Percentiles rank a stretch among this genome's conserved stretches.
phyloP scores from a whole-genome alignment of 345 rosid species.

The Hypericum perforatum region DNA sequence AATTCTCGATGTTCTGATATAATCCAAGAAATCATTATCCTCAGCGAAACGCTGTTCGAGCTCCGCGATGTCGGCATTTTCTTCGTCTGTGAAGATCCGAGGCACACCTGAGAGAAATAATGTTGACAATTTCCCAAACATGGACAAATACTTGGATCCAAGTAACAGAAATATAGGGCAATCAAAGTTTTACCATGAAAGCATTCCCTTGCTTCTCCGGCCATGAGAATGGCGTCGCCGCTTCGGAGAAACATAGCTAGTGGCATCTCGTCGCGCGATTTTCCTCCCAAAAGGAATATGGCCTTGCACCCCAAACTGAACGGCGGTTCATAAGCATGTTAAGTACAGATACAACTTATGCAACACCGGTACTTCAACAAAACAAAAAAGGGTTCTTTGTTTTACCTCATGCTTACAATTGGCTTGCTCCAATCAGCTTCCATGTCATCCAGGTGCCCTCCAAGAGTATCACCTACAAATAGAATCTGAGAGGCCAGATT shows the following conservation, averaged over 20 bases:
- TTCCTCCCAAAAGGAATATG: slow-evolving; percentile 87
- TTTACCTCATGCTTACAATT: slow-evolving; percentile 88
- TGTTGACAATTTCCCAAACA: too few relatives aligned
- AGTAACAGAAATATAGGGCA: too few relatives aligned
- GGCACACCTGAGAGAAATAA: slow-evolving; percentile 54
- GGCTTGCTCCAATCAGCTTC: slow-evolving; percentile 96
- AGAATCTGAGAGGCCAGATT: not conserved
- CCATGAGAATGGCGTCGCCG: slow-evolving; percentile 90
- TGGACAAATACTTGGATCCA: not conserved
- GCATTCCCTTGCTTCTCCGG: slow-evolving; percentile 92
- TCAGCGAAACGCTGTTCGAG: slow-evolving; percentile 43
- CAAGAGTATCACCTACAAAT: slow-evolving; percentile 73
- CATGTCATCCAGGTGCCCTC: slow-evolving; percentile 97
- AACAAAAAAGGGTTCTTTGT: not conserved
- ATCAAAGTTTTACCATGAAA: slow-evolving; percentile 54
- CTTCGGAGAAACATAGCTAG: slow-evolving; percentile 86
- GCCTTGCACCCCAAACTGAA: slow-evolving; percentile 91
- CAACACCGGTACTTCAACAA: not conserved
- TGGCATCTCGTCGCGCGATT: slow-evolving; percentile 64
- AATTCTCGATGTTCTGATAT: slow-evolving; percentile 69
- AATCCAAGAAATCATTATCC: slow-evolving; percentile 42
- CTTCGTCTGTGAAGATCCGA: slow-evolving; percentile 59
- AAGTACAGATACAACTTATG: not conserved
- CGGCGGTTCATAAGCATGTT: not conserved
- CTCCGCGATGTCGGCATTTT: slow-evolving; percentile 43